Evolutionary conservation across 192 early-diverging fungal species (phyloP), one percentile per base, ranked within the genome.

Genomic region (Coemansia sp.): DNA sequence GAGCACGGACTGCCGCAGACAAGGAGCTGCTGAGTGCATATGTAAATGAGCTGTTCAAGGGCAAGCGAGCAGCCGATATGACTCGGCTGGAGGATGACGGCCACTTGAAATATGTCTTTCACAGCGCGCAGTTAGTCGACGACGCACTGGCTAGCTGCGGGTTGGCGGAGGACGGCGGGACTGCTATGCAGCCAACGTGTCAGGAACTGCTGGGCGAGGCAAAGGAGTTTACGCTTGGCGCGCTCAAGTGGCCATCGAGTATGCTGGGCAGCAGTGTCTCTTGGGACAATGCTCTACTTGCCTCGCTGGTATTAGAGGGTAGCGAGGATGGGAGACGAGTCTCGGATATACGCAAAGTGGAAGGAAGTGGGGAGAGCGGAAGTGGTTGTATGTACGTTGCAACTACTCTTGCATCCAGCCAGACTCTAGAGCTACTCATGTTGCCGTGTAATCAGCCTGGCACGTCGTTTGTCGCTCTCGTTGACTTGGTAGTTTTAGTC

Each of bases 231-330:
- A 48, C 69, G 9, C 41, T 67, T 7, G 53, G 45, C 13, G 69
- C 72, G 24, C 39, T 80, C 32, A 61, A 67, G 32, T 80, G 77
- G 77, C 77, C 77, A 32, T 74, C 77, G 3, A 45, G n/a, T 50
- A 67, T 62, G 27, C 66, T 80, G 58, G 77, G 77, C 9, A 44
- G 60, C 32, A 51, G 72, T 27, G 62, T 75, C 1, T 13, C 58
- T 12, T 80, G 77, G 77, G 55, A 55, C n/a, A 1, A 39, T 9
- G 44, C 39, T 11, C 65, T 62, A 4, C 40, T 22, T 17, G 55
- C 2, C 3, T n/a, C 55, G 27, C 29, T 58, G 27, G 11, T 15
- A 34, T 17, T 17, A 5, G 15, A 32, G n/a, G 55, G 15, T 17
- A 58, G 20, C 17, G 44, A 42, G 5, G 38, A 60, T 45, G 56